Conservation (phyloP, 768 basidiomycete genomes). For the Floccularia luteovirens region DNA sequence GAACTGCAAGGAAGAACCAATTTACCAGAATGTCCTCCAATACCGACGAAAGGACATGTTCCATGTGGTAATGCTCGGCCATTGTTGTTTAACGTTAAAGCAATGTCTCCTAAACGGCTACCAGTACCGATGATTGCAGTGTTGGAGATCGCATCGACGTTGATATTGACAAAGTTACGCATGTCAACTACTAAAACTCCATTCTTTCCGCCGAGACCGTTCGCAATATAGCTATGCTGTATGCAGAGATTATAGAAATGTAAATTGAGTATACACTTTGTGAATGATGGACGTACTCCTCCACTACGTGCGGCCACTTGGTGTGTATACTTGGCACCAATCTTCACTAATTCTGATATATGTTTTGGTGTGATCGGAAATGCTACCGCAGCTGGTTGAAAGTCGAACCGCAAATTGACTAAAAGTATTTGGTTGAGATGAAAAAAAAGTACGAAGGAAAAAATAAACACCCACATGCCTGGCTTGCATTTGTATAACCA, state of each 20-base stretch:
- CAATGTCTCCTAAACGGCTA: conserved; percentile 29
- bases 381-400: conserved; percentile 28
- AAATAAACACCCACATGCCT: conserved; percentile 1
- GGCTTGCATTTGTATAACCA: not conserved
- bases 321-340: conserved; percentile 22
- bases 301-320: conserved; percentile 36
- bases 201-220: conserved; percentile 31
- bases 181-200: conserved; percentile 35
- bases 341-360: conserved; percentile 26
- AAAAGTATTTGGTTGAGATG: too few relatives aligned
- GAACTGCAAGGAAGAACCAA: not conserved
- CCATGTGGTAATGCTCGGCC: conserved; percentile 34
- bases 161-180: conserved; percentile 23
- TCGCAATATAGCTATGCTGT: conserved; percentile 37
- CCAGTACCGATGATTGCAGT: conserved; percentile 29
- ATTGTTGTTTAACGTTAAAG: conserved; percentile 22
- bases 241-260: not conserved
- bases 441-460: not conserved
- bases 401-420: conserved; percentile 34
- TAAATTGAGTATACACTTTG: too few relatives aligned
- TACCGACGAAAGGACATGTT: conserved; percentile 36
- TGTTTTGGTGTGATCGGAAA: conserved; percentile 25
- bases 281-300: conserved; percentile 22
- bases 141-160: conserved; percentile 17
- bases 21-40: conserved; percentile 36